These are phyloP conservation scores for Penicillium frequentans DNA, from an alignment of 2,329 filamentous ascomycete genomes.

Conservation along the genomic window DNA sequence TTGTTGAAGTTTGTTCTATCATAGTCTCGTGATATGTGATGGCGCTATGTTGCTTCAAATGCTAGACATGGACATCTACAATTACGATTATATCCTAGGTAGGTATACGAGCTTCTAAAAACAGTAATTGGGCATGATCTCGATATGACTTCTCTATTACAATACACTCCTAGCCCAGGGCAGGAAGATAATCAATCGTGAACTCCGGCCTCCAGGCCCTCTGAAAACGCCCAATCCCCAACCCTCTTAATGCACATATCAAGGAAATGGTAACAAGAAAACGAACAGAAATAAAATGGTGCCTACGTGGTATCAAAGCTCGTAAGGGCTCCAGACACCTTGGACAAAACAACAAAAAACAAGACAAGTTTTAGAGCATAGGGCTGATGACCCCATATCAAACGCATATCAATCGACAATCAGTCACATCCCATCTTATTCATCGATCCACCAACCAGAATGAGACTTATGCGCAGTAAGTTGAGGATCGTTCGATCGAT, in stretches of 20 bases:
- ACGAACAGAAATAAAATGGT: not conserved
- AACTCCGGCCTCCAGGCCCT: conserved; percentile 14
- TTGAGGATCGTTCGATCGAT: not conserved
- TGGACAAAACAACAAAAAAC: not conserved
- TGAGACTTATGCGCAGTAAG: not conserved
- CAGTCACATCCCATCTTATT: not conserved
- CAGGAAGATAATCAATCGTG: not conserved
- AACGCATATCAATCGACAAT: not conserved
- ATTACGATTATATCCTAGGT: not conserved
- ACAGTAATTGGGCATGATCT: not conserved
- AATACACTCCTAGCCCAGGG: conserved; percentile 14
- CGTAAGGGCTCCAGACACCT: not conserved
- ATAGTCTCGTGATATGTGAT: not conserved
- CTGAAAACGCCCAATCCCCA: conserved; percentile 20
- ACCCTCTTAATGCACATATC: conserved; percentile 20
- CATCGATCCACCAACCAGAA: not conserved
- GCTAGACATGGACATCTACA: not conserved
- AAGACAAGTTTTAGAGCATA: not conserved
- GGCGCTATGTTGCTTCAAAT: not conserved
- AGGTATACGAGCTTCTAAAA: not conserved
- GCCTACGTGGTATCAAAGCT: not conserved
- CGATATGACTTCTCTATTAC: conserved; percentile 13
- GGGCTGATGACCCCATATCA: not conserved
- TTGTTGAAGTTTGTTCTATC: not conserved
- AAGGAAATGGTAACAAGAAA: not conserved